phyloP scores from a whole-genome alignment of 495 filamentous ascomycete species.

The Neurospora terricola region DNA sequence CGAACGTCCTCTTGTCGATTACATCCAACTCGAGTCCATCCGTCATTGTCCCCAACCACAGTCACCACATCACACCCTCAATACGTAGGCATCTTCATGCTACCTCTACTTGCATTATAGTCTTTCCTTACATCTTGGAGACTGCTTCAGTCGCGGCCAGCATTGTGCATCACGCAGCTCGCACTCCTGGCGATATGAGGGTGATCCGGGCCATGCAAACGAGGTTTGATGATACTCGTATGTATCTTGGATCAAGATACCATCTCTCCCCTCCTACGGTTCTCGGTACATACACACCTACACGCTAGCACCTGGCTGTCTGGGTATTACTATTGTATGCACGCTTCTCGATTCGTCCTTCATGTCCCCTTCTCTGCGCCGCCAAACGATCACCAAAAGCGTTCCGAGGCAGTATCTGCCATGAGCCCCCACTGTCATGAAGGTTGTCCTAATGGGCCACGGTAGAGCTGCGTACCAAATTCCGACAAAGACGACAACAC shows the following conservation, averaged over 20 bases:
- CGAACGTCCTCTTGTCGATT: not conserved
- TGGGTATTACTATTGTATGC: not conserved
- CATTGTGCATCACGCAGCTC: not conserved
- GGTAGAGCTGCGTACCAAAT: not conserved
- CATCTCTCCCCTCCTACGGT: not conserved
- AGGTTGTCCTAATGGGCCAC: not conserved
- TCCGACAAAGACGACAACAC: not conserved
- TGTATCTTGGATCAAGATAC: not conserved
- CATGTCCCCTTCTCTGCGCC: not conserved
- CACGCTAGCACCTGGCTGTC: not conserved
- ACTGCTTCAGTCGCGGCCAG: not conserved
- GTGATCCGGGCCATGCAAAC: not conserved
- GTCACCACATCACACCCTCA: not conserved
- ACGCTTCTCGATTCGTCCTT: not conserved
- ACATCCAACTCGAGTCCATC: not conserved
- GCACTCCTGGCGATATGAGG: not conserved
- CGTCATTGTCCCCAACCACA: not conserved
- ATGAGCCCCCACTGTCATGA: not conserved
- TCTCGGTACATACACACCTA: not conserved
- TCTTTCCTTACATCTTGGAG: not conserved
- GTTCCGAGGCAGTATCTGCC: not conserved
- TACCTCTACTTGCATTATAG: not conserved
- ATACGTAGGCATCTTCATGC: not conserved
- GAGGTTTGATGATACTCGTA: not conserved
- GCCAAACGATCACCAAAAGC: not conserved